A percentile compares a stretch with the other conserved stretches of the same genome.
Conservation (phyloP, 257 asterid species). For the Sherardia arvensis region DNA sequence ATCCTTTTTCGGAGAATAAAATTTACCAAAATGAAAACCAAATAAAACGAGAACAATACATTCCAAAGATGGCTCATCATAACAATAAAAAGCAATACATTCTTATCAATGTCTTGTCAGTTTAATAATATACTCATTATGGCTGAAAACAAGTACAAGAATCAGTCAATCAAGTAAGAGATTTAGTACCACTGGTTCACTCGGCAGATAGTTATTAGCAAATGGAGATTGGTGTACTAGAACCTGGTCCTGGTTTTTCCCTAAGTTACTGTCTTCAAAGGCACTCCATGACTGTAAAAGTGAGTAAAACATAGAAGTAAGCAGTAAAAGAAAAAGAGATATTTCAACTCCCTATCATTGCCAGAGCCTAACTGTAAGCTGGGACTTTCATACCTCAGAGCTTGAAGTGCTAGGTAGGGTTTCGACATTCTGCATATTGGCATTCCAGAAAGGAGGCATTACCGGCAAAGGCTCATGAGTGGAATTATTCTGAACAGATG, state of each 20-base stretch:
- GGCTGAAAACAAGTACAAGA: constrained; percentile 17
- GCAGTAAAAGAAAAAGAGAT: not conserved
- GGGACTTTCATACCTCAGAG: constrained; percentile 16
- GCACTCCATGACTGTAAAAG: constrained; percentile 76
- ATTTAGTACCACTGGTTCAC: constrained; percentile 34
- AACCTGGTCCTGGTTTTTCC: constrained; percentile 23
- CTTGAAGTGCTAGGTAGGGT: constrained; percentile 14
- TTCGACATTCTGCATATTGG: constrained; percentile 9
- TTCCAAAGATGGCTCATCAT: constrained; percentile 23
- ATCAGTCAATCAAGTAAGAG: constrained; percentile 11
- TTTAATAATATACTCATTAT: constrained; percentile 15
- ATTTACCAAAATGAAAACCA: not conserved
- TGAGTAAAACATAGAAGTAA: constrained; percentile 11
- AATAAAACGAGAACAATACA: constrained; percentile 10
- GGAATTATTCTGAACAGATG: constrained; percentile 16
- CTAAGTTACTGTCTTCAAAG: constrained; percentile 37
- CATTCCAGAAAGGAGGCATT: constrained; percentile 14
- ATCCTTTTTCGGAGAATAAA: not conserved
- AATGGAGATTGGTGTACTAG: constrained; percentile 24
- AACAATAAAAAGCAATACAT: constrained; percentile 22
- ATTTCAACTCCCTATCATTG: not conserved
- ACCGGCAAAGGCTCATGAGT: constrained; percentile 13
- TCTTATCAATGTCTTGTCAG: constrained; percentile 31
- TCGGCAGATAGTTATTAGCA: constrained; percentile 30
- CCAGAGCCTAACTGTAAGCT: constrained; percentile 5